These are phyloP conservation scores for Canavalia ensiformis DNA, from an alignment of 306 rosid species.

Conservation along the genomic window DNA sequence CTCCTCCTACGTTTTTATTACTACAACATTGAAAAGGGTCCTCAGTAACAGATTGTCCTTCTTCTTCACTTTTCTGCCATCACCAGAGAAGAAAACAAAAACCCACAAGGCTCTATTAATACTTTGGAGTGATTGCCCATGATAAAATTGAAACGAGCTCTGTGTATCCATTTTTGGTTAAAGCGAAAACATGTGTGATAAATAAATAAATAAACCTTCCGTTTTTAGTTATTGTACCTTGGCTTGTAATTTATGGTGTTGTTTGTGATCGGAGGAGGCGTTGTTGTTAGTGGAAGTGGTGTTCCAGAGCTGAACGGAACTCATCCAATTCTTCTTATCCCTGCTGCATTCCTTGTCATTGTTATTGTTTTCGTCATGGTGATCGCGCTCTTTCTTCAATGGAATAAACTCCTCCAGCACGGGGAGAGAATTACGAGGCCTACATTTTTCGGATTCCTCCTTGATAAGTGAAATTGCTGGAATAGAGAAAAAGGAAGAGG, in stretches of 20 bases:
- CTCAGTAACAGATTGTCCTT: constrained; percentile 52
- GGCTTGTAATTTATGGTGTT: constrained; percentile 52
- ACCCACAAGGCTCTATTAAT: not conserved
- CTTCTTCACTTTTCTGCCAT: constrained; percentile 66
- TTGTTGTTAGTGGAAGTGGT: constrained; percentile 42
- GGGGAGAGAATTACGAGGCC: constrained; percentile 54
- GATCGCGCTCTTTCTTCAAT: constrained; percentile 69
- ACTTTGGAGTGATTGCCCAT: too few species aligned
- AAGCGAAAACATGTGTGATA: too few species aligned
- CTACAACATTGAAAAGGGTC: constrained; percentile 64
- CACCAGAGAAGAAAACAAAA: not conserved
- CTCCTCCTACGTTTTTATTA: constrained; percentile 57
- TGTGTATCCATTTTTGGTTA: too few species aligned
- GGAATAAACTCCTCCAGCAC: constrained; percentile 86
- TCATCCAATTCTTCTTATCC: constrained; percentile 98
- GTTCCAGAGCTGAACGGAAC: constrained; percentile 96
- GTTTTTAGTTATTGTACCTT: constrained; percentile 61
- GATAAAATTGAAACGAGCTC: too few species aligned
- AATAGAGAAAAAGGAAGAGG: not conserved
- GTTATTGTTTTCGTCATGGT: constrained; percentile 43
- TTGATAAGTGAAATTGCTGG: constrained; percentile 75
- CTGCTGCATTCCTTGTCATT: constrained; percentile 64
- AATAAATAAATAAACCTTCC: not conserved
- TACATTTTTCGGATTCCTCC: constrained; percentile 67
- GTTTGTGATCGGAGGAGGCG: constrained; percentile 52